These are phyloP conservation scores for Microthlaspi erraticum DNA, from an alignment of 345 rosid genomes.

Conservation along the genomic window DNA sequence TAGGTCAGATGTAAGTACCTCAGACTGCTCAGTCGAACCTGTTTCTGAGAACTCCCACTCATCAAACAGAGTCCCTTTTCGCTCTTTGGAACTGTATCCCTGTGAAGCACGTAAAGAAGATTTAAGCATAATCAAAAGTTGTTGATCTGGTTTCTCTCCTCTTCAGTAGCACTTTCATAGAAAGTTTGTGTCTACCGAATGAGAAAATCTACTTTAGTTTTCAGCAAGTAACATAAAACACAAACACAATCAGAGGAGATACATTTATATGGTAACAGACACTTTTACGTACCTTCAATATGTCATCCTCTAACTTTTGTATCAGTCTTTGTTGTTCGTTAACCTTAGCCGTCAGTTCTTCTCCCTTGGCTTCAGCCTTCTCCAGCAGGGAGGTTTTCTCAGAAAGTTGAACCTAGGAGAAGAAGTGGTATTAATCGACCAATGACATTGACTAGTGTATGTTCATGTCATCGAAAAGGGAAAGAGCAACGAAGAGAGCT, in stretches of 20 bases:
- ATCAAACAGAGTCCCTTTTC: conserved; percentile 69
- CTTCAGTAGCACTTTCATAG: neutral
- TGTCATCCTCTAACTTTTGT: conserved; percentile 98
- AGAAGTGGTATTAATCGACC: conserved; percentile 20
- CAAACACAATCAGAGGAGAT: conserved; percentile 1
- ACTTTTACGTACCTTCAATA: conserved; percentile 68
- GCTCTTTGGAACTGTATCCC: conserved; percentile 93
- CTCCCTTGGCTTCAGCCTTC: conserved; percentile 72
- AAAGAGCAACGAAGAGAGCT: conserved; percentile 20
- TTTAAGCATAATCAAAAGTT: neutral
- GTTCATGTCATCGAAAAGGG: conserved; percentile 9
- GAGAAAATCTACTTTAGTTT: neutral
- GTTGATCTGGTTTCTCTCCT: conserved; percentile 8
- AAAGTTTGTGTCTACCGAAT: neutral
- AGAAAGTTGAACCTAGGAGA: conserved; percentile 76
- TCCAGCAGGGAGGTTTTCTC: conserved; percentile 78
- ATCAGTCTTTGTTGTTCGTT: conserved; percentile 83
- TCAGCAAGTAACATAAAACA: neutral
- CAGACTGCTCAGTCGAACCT: conserved; percentile 67
- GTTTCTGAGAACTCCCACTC: conserved; percentile 95
- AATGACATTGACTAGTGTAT: conserved; percentile 4
- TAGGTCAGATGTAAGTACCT: conserved; percentile 55
- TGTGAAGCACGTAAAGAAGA: conserved; percentile 37
- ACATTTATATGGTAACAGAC: conserved; percentile 22
- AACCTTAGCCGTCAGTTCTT: conserved; percentile 71